Evolutionary conservation across 345 rosid species (phyloP).

Genomic region (Sapria himalayana): DNA sequence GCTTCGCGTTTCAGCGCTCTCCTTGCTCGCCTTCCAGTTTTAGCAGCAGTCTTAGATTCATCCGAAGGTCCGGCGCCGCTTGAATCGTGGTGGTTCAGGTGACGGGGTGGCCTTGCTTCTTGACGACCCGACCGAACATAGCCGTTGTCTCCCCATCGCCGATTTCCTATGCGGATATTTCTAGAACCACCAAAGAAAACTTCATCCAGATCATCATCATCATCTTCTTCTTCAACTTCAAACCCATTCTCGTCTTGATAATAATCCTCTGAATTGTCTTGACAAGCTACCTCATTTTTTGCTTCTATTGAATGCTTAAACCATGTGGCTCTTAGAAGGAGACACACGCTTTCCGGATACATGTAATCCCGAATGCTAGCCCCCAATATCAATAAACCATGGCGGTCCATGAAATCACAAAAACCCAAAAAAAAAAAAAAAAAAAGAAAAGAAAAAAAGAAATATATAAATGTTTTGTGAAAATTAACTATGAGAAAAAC

Average conservation of each 20-base stretch:
- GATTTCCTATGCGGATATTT: conserved; percentile 48
- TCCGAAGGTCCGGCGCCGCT: conserved; percentile 42
- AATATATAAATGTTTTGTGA: too few species aligned
- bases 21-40: conserved; percentile 70
- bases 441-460: too few species aligned
- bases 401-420: too few species aligned
- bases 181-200: conserved; percentile 28
- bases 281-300: conserved; percentile 11
- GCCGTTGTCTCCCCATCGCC: conserved; percentile 94
- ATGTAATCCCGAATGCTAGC: conserved; percentile 75
- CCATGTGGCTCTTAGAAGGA: conserved; percentile 80
- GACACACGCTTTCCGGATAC: conserved; percentile 87
- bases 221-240: conserved; percentile 27
- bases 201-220: conserved; percentile 41
- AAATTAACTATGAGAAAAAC: neutral
- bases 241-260: too few species aligned
- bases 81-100: conserved; percentile 15
- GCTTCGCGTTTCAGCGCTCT: conserved; percentile 87
- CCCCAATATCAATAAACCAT: too few species aligned
- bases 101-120: conserved; percentile 55
- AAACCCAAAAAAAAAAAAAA: conserved; percentile 1
- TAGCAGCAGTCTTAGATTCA: conserved; percentile 23
- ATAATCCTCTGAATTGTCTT: conserved; percentile 27
- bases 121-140: conserved; percentile 68
- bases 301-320: conserved; percentile 40